These are phyloP conservation scores for Nigrograna mackinnonii DNA, from an alignment of 2,329 filamentous ascomycete genomes.

Conservation along the genomic window DNA sequence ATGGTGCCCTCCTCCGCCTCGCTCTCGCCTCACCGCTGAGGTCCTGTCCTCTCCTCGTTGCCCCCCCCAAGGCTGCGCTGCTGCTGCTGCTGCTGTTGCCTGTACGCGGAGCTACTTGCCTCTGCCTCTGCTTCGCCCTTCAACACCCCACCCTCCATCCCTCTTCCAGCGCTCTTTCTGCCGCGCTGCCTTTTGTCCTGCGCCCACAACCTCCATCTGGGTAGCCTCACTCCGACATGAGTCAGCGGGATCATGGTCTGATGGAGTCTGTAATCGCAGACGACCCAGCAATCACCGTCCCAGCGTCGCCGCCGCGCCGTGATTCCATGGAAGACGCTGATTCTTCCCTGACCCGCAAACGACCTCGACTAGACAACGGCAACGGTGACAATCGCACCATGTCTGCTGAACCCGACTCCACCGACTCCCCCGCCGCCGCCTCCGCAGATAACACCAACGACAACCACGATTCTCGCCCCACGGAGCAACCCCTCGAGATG, in stretches of 20 bases:
- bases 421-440: conserved; percentile 20
- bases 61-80: conserved; percentile 27
- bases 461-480: conserved; percentile 5
- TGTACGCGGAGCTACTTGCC: conserved; percentile 20
- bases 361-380: conserved; percentile 47
- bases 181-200: conserved; percentile 13
- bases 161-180: conserved; percentile 15
- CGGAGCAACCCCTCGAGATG: conserved; percentile 40
- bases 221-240: conserved; percentile 32
- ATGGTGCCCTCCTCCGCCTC: conserved; percentile 26
- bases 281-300: conserved; percentile 32
- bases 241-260: conserved; percentile 32
- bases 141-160: conserved; percentile 10
- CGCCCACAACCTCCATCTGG: conserved; percentile 13
- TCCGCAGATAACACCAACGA: conserved; percentile 14
- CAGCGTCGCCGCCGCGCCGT: conserved; percentile 42
- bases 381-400: conserved; percentile 31
- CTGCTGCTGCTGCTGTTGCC: conserved; percentile 26
- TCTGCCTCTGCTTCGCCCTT: conserved; percentile 10
- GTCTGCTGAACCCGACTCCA: conserved; percentile 12
- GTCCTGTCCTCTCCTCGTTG: too few relatives aligned
- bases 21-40: conserved; percentile 18
- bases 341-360: conserved; percentile 49
- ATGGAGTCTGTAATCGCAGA: conserved; percentile 37
- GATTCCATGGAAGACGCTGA: conserved; percentile 50